Percentiles rank a stretch among this genome's conserved stretches.
Conservation (phyloP, 1,139 yeast genomes). For the Yamadazyma friedrichii region DNA sequence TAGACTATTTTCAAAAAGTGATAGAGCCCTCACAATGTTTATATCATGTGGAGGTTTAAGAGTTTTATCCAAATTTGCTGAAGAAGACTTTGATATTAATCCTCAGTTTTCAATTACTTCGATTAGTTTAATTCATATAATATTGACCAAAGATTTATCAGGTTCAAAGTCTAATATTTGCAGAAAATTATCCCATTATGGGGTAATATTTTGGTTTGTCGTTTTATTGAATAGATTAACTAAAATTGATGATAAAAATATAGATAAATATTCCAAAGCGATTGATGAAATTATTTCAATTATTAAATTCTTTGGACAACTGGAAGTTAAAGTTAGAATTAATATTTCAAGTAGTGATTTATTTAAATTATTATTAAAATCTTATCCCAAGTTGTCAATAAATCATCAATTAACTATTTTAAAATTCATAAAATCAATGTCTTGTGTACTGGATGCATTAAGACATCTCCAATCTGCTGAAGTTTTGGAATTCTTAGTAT, state of each 20-base stretch:
- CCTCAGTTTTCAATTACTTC: slow-evolving; percentile 49
- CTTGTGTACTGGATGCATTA: slow-evolving; percentile 36
- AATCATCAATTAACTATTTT: slow-evolving; percentile 38
- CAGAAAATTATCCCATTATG: slow-evolving; percentile 50
- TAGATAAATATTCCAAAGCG: slow-evolving; percentile 5
- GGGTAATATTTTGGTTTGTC: slow-evolving; percentile 50
- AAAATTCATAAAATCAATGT: slow-evolving; percentile 44
- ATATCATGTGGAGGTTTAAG: slow-evolving; percentile 58
- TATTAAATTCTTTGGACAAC: slow-evolving; percentile 39
- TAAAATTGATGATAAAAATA: slow-evolving; percentile 12
- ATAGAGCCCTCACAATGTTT: slow-evolving; percentile 46
- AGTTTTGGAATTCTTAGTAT: slow-evolving; percentile 39
- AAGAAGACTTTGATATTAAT: slow-evolving; percentile 49
- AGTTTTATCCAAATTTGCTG: slow-evolving; percentile 49
- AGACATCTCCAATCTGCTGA: slow-evolving; percentile 40
- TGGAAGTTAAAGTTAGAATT: slow-evolving; percentile 43
- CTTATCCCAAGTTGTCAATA: slow-evolving; percentile 30
- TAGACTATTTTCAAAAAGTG: slow-evolving; percentile 34
- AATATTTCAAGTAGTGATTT: slow-evolving; percentile 43
- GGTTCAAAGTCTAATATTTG: slow-evolving; percentile 54
- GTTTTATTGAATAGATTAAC: slow-evolving; percentile 37
- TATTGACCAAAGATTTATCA: slow-evolving; percentile 43
- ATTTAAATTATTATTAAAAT: slow-evolving; percentile 43
- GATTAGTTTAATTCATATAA: slow-evolving; percentile 44
- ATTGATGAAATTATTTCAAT: slow-evolving; percentile 39